Evolutionary conservation across 2,329 filamentous ascomycete species (phyloP), one percentile per base, ranked within the genome.

Genomic region (Thermothelomyces thermophilus): DNA sequence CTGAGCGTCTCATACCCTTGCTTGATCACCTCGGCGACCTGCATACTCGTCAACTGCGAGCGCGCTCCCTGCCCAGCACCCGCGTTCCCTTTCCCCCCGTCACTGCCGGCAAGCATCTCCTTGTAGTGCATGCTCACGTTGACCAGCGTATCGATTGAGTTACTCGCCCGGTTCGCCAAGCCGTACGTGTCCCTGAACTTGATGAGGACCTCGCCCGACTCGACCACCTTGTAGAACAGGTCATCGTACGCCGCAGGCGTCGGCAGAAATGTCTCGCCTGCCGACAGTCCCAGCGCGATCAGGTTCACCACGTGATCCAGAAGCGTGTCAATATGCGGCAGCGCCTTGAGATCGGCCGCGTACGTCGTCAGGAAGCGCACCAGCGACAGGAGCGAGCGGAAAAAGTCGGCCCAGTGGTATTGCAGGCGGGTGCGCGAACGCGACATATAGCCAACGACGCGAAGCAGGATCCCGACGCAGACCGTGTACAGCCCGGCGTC

Each of bases 191-290:
- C 82, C 35, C 88, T 82, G 70, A 97, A 95, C 63, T 87, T 89
- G 28, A 77, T 72, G 19, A 97, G 76, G 11, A 88, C 78, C 42
- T 95, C 88, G 10, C 90, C 89, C 2, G 85, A 87, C 68, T 98
- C 93, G 22, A 97, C 90, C 2, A 97, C 79, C 70, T 98, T 98
- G 79, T 98, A 98, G 70, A 98, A 97, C 0, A 98, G 75, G 63
- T 98, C 93, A 61, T 98, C 93, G 67, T 97, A 97, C 1, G 88
- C 84, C 16, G 86, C 80, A 0, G 90, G 84, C 26, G 87, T 87
- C 0, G 91, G 93, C 7, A 98, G 76, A 68, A 98, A 97, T 2
- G 86, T 83, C 65, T 97, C 93, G 6, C 93, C 93, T 2, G 83
- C 81, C 1, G 87, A 93, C 7, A 98, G 75, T 2, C 88, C 87